These are phyloP conservation scores for Eimeria sp. DNA, from an alignment of 169 alveolate species.

Conservation along the genomic window DNA sequence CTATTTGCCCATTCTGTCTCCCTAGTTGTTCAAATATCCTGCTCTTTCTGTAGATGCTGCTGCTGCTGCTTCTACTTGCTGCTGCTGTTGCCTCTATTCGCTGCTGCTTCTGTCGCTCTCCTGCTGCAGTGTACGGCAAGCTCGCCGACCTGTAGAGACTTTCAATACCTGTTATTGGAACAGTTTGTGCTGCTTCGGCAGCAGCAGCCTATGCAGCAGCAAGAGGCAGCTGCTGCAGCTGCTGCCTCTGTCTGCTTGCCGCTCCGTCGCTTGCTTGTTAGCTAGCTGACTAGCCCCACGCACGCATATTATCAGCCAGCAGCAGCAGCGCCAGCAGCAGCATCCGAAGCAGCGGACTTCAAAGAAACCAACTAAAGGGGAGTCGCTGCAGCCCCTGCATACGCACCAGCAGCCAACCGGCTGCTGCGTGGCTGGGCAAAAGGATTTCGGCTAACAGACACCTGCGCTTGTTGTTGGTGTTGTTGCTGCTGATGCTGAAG, in stretches of 20 bases:
- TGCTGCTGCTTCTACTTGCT: neutral
- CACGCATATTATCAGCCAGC: neutral
- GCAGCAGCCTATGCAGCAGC: slow-evolving; percentile 31
- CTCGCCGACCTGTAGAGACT: neutral
- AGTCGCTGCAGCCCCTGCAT: slow-evolving; percentile 23
- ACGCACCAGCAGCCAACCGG: slow-evolving; percentile 7
- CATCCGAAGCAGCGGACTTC: neutral
- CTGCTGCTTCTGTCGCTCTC: too few relatives aligned
- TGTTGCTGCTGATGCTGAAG: slow-evolving; percentile 17
- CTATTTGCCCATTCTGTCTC: neutral
- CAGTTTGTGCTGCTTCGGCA: neutral
- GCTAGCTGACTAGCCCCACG: neutral
- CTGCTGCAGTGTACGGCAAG: neutral
- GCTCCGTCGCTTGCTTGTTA: neutral
- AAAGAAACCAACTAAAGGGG: neutral
- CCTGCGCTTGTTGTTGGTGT: slow-evolving; percentile 28
- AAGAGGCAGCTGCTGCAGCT: slow-evolving; percentile 2
- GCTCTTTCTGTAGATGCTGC: neutral
- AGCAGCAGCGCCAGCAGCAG: slow-evolving; percentile 1
- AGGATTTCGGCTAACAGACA: slow-evolving; percentile 17
- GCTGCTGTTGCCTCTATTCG: too few relatives aligned
- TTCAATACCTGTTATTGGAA: neutral
- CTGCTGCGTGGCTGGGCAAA: slow-evolving; percentile 58
- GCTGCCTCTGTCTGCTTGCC: neutral
- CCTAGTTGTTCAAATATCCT: neutral